phyloP scores from a whole-genome alignment of 768 basidiomycete genomes.

The Boletus subparvulus region DNA sequence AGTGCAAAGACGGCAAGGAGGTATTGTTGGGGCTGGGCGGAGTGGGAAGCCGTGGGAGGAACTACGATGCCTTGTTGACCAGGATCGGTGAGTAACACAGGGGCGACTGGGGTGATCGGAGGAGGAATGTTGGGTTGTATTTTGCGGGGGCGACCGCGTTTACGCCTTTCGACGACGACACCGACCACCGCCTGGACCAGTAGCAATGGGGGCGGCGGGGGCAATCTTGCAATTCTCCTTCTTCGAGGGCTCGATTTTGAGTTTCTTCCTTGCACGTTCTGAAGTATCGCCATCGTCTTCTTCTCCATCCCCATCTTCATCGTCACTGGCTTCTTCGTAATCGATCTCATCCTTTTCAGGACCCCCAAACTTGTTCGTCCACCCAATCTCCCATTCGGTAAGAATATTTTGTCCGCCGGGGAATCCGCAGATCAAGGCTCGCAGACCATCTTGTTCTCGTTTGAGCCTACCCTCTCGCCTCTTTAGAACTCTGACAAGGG shows the following conservation, averaged over 20 bases:
- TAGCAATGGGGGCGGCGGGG: constrained; percentile 23
- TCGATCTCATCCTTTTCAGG: constrained; percentile 74
- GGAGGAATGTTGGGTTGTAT: constrained; percentile 49
- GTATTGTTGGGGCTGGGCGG: constrained; percentile 50
- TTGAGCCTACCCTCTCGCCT: constrained; percentile 68
- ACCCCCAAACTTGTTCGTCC: constrained; percentile 72
- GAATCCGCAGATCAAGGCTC: constrained; percentile 63
- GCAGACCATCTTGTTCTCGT: constrained; percentile 74
- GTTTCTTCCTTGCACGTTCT: constrained; percentile 60
- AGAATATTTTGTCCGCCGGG: constrained; percentile 73
- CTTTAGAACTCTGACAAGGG: constrained; percentile 63
- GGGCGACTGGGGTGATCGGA: constrained; percentile 25
- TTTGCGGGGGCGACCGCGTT: constrained; percentile 82
- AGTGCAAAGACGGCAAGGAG: constrained; percentile 81
- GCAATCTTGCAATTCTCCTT: constrained; percentile 44
- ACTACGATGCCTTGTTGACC: constrained; percentile 16
- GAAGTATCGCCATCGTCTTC: constrained; percentile 40
- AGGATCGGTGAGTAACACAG: constrained; percentile 18
- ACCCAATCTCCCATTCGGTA: constrained; percentile 74
- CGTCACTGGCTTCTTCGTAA: constrained; percentile 39
- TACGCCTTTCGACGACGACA: constrained; percentile 68
- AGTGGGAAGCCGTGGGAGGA: constrained; percentile 13
- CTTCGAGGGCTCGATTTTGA: constrained; percentile 46
- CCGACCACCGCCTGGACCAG: constrained; percentile 25
- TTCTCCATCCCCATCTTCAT: constrained; percentile 46